Base-by-base conservation (phyloP, 2,329 filamentous ascomycete species). In the Passalora sequoiae region DNA sequence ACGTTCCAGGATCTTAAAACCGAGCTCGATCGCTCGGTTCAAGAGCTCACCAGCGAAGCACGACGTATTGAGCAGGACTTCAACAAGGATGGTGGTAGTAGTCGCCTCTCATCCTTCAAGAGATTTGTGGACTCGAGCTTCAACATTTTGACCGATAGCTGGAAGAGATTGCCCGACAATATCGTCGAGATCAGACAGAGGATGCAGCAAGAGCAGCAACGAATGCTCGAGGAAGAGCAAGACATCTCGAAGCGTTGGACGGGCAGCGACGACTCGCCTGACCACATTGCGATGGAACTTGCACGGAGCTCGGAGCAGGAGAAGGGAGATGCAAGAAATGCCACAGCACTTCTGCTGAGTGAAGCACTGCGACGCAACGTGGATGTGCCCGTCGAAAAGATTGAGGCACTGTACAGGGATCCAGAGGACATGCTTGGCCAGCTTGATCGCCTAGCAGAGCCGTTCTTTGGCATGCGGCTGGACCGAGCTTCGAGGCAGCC, bases 51-150 rank as follows among this genome's bases (percentile, higher is more conserved):
- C 6, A 29, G 20, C 6, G 44, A 47, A 19, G 40, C 19, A 13
- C 6, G 12, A 27, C 6, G 6, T 12, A 27, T 6, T 27, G 12
- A 36, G 15, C 28, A 35, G 17, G 17, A 17, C 8, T 15, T 16
- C 24, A 33, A 27, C 32, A 38, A 38, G 9, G 43, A 17, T 17
- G 4, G 15, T 24, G 12, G 32, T 46, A 62, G 69, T 47, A 79
- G 79, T 47, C 76, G 77, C 1, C 80, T 81, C 61, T 71, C 78
- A 43, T 68, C 72, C 21, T 80, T 81, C 64, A 78, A 78, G 53
- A 75, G 73, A 49, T 79, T 76, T 59, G 75, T 77, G 43, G 78
- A 82, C 54, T 71, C 74, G 35, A 74, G 77, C 44, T 69, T 80
- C 53, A 72, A 70, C 6, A 73, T 71, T 12, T 61, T 81, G 39